phyloP scores from a whole-genome alignment of 352 stramenopile genomes.

The Aphanomyces cochlioides region DNA sequence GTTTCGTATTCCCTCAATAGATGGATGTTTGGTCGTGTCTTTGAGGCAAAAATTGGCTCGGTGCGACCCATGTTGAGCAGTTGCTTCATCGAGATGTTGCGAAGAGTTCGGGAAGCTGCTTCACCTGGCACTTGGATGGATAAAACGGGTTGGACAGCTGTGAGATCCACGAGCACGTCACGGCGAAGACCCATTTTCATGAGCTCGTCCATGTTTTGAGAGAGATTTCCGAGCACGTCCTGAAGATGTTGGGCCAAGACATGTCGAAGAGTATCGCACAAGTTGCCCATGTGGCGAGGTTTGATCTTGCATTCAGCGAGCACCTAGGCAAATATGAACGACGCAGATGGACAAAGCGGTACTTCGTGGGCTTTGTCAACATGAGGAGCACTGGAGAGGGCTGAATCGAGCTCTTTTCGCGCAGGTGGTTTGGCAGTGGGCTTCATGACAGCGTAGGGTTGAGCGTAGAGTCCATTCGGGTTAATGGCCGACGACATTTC shows the following conservation, averaged over 20 bases:
- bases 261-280: constrained; percentile 70
- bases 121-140: constrained; percentile 55
- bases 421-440: constrained; percentile 9
- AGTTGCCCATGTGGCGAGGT: constrained; percentile 16
- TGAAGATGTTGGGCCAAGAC: constrained; percentile 82
- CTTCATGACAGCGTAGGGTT: constrained; percentile 17
- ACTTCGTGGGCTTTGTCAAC: constrained; percentile 16
- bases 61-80: constrained; percentile 64
- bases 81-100: constrained; percentile 71
- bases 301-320: constrained; percentile 14
- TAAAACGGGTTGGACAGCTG: constrained; percentile 67
- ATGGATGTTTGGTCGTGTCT: constrained; percentile 58
- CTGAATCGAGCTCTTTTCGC: constrained; percentile 20
- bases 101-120: constrained; percentile 57
- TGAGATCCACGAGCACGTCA: constrained; percentile 65
- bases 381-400: constrained; percentile 15
- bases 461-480: constrained; percentile 13
- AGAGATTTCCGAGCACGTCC: constrained; percentile 75
- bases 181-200: constrained; percentile 75
- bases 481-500: constrained; percentile 27
- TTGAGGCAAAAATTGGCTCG: constrained; percentile 71
- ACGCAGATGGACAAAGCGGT: not conserved
- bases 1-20: constrained; percentile 78
- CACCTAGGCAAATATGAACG: not conserved
- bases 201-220: constrained; percentile 75